These are phyloP conservation scores for Ceratopteris richardii DNA, from an alignment of 75 land plant species.

Conservation along the genomic window DNA sequence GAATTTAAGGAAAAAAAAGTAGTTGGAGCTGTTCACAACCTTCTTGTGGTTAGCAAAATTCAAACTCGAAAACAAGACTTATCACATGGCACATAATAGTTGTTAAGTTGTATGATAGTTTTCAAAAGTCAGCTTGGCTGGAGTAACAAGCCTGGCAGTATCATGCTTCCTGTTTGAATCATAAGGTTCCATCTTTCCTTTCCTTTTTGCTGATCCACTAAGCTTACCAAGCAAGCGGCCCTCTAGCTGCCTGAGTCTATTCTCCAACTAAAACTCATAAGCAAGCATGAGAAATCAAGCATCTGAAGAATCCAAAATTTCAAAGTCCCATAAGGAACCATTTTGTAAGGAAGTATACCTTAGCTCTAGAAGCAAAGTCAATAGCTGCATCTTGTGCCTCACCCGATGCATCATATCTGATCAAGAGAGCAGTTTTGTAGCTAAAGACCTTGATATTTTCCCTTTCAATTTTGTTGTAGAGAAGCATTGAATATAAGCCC, in stretches of 20 bases:
- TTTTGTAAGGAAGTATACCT: conserved; percentile 52
- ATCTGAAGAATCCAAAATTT: background rate
- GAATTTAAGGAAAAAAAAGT: no score
- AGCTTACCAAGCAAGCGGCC: conserved; percentile 68
- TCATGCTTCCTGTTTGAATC: conserved; percentile 73
- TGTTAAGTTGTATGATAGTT: no score
- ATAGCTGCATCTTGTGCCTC: conserved; percentile 60
- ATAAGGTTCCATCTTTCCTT: no score
- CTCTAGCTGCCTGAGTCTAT: no score
- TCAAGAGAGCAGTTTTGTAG: conserved; percentile 78
- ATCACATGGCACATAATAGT: no score
- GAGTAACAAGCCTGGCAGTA: conserved; percentile 60
- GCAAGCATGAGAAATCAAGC: no score
- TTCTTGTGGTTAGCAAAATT: no score
- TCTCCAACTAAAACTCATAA: no score
- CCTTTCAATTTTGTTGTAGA: conserved; percentile 90
- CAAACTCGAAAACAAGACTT: no score
- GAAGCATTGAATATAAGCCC: conserved; percentile 96
- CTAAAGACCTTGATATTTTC: no score
- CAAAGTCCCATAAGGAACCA: background rate
- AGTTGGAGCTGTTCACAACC: no score
- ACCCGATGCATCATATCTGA: conserved; percentile 81
- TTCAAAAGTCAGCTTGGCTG: conserved; percentile 59
- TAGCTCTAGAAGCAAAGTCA: conserved; percentile 65
- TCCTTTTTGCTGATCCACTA: conserved; percentile 78